Conservation (phyloP, 352 stramenopile species). For the Aphanomyces euteiches region DNA sequence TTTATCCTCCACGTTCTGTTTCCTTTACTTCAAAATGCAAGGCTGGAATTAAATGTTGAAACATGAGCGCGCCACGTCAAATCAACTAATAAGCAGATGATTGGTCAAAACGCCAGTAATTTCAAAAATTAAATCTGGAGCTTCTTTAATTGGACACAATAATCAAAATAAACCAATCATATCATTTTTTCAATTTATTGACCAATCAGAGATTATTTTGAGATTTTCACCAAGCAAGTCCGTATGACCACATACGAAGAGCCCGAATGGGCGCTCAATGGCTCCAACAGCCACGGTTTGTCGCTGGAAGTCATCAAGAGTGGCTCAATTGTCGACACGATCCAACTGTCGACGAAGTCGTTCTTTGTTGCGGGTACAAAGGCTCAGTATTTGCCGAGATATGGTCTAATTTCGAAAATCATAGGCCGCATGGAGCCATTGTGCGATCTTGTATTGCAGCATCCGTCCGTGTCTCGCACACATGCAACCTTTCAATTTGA, state of each 20-base stretch:
- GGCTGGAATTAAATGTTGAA: no score
- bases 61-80: no score
- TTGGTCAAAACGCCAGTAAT: no score
- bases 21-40: no score
- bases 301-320: slow-evolving; percentile 70
- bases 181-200: slow-evolving; percentile 7
- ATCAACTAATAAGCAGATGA: no score
- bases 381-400: neutral
- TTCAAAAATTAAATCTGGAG: no score
- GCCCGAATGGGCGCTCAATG: slow-evolving; percentile 47
- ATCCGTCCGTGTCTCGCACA: slow-evolving; percentile 70
- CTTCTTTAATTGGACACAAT: no score
- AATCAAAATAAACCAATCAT: neutral
- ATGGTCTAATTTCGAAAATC: neutral
- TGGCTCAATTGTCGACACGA: slow-evolving; percentile 49
- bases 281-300: slow-evolving; percentile 50
- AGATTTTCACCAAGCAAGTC: neutral
- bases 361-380: slow-evolving; percentile 44
- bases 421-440: slow-evolving; percentile 48
- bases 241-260: slow-evolving; percentile 38
- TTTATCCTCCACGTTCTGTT: no score
- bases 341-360: slow-evolving; percentile 40
- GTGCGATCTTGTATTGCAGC: slow-evolving; percentile 67
- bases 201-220: neutral
- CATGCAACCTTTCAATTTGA: slow-evolving; percentile 76